Conservation (phyloP, 306 rosid species). For the Comarum palustre region DNA sequence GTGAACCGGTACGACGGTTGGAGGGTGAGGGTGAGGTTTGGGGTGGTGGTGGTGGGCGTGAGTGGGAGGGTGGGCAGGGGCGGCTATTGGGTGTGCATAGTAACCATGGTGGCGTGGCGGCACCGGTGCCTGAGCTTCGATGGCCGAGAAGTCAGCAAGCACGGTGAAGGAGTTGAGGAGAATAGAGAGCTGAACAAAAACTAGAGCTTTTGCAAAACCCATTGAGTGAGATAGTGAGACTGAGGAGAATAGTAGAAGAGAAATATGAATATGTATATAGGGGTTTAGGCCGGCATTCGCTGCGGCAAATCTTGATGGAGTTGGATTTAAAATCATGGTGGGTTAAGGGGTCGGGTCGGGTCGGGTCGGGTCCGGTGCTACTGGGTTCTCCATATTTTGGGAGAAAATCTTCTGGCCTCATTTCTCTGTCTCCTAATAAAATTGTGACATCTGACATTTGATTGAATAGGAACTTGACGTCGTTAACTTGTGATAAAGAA, state of each 20-base stretch:
- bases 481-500: too few relatives aligned
- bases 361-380: too few relatives aligned
- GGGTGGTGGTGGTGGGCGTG: slow-evolving; percentile 27
- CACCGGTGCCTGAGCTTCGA: slow-evolving; percentile 27
- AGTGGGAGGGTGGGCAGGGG: slow-evolving; percentile 24
- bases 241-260: background rate
- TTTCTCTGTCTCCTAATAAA: too few relatives aligned
- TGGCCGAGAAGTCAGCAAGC: slow-evolving; percentile 5
- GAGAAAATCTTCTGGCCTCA: too few relatives aligned
- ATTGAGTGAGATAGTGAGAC: background rate
- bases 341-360: too few relatives aligned
- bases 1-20: slow-evolving; percentile 21
- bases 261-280: slow-evolving; percentile 43
- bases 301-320: background rate
- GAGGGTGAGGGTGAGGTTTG: slow-evolving; percentile 27
- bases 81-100: slow-evolving; percentile 16
- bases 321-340: too few relatives aligned
- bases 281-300: slow-evolving; percentile 24
- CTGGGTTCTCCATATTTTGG: too few relatives aligned
- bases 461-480: too few relatives aligned
- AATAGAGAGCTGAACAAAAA: slow-evolving; percentile 16
- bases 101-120: slow-evolving; percentile 18
- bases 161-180: slow-evolving; percentile 28
- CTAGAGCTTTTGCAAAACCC: slow-evolving; percentile 18
- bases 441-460: too few relatives aligned